phyloP scores from a whole-genome alignment of 768 basidiomycete genomes.

The Podaxis carcinomalis region DNA sequence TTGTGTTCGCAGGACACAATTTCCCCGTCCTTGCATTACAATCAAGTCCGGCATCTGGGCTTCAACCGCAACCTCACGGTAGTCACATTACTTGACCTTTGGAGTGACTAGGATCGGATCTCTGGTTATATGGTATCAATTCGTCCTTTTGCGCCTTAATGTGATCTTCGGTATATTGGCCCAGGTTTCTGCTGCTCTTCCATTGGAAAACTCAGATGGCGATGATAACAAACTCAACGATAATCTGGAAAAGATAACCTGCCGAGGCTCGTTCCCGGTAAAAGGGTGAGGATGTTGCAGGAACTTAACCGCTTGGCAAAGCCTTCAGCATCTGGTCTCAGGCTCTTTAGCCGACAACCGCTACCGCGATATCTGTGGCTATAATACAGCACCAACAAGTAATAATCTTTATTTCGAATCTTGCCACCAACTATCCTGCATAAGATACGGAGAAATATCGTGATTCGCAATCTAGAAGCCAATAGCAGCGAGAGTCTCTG shows the following conservation, averaged over 20 bases:
- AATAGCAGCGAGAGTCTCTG: slow-evolving; percentile 27
- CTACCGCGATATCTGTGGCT: background rate
- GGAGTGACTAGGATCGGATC: slow-evolving; percentile 51
- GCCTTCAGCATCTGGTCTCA: too few relatives aligned
- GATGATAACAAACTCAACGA: slow-evolving; percentile 52
- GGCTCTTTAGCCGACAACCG: background rate
- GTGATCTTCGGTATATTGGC: background rate
- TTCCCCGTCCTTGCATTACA: slow-evolving; percentile 26
- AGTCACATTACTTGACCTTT: slow-evolving; percentile 39
- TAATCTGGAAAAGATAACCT: too few relatives aligned
- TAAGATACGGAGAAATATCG: background rate
- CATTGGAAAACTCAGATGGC: slow-evolving; percentile 44
- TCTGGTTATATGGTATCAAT: slow-evolving; percentile 58
- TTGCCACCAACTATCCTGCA: background rate
- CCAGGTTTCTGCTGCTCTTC: slow-evolving; percentile 67
- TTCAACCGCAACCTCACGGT: slow-evolving; percentile 46
- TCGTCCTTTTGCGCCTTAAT: slow-evolving; percentile 14
- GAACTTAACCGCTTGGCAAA: too few relatives aligned
- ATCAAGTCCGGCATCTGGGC: slow-evolving; percentile 68
- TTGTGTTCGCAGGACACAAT: background rate
- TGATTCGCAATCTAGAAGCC: slow-evolving; percentile 20
- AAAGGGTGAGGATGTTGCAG: too few relatives aligned
- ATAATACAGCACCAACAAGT: background rate
- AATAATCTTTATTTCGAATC: background rate
- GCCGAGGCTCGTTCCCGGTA: slow-evolving; percentile 46